Conservation (phyloP, 805 yeast genomes). For the Candida arabinofermentans region DNA sequence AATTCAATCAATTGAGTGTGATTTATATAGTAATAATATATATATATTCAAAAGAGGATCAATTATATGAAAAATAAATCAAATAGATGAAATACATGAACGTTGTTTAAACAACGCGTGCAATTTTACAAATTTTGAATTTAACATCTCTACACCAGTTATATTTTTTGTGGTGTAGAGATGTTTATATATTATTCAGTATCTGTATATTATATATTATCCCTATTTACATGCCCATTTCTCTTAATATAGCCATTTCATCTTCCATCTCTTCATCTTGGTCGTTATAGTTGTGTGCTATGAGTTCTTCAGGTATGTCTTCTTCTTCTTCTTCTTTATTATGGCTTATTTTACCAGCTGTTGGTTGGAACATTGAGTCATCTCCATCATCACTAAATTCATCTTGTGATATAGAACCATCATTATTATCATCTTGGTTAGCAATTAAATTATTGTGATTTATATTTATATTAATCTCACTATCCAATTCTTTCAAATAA, state of each 20-base stretch:
- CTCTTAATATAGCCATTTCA: slow-evolving; percentile 41
- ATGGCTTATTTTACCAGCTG: background rate
- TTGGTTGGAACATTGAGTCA: background rate
- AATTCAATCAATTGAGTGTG: too few species aligned
- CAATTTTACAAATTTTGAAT: too few species aligned
- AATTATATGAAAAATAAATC: too few species aligned
- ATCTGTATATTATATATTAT: slow-evolving; percentile 18
- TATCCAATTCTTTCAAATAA: background rate
- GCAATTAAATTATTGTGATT: too few species aligned
- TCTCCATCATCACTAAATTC: slow-evolving; percentile 12
- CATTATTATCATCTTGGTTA: too few species aligned
- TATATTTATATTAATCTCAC: background rate
- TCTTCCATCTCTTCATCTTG: slow-evolving; percentile 34
- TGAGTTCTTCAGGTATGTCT: slow-evolving; percentile 24
- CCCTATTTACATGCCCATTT: slow-evolving; percentile 37
- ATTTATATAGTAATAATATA: too few species aligned
- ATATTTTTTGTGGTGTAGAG: background rate
- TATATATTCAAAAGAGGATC: too few species aligned
- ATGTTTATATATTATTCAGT: slow-evolving; percentile 20
- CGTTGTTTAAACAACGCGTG: too few species aligned
- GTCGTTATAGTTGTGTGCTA: slow-evolving; percentile 19
- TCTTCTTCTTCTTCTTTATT: slow-evolving; percentile 4
- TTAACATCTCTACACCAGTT: too few species aligned
- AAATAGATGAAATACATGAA: too few species aligned
- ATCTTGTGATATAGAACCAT: slow-evolving; percentile 1